Base-by-base conservation (phyloP, 2,329 filamentous ascomycete genomes). In the Diplodia scrobiculata region DNA sequence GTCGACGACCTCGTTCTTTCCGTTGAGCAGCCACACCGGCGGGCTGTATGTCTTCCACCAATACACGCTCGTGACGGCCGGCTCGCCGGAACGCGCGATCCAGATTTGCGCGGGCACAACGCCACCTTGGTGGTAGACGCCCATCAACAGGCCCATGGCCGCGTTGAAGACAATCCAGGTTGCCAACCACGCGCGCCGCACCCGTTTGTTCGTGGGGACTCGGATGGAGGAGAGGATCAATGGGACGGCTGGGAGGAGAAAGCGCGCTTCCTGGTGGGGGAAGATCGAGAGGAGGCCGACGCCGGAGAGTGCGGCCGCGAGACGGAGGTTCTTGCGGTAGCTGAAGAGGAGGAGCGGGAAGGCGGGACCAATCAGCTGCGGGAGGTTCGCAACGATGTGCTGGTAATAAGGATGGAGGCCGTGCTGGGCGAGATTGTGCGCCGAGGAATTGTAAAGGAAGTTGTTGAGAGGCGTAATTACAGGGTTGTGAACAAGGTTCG, bases 21-120 rank as follows among this genome's bases (percentile, higher is more conserved):
- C 88, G 69, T 92, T 89, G 6, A 93, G 81, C 21, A 94, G 83
- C 90, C 91, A 94, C 41, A 89, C 88, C 0, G 91, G 91, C 19
- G 91, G 91, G 74, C 88, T 90, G 74, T 93, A 93, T 0, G 91
- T 93, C 76, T 92, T 93, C 91, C 91, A 94, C 91, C 91, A 94
- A 60, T 91, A 82, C 3, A 88, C 89, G 38, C 89, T 83, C 5
- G 54, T 58, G 14, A 66, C 32, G 2, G 21, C 32, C 69, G 89
- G 70, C 21, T 75, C 88, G 4, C 86, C 83, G 69, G 90, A 87
- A 65, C 85, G 85, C 72, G 87, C 89, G 73, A 94, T 82, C 73
- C 91, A 91, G 0, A 90, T 86, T 72, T 94, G 91, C 6, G 86
- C 87, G 0, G 90, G 89, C 1, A 94, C 84, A 29, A 93, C 86